Evolutionary conservation across 1,284 basidiomycete species (phyloP).

Genomic region (Earliella scabrosa): DNA sequence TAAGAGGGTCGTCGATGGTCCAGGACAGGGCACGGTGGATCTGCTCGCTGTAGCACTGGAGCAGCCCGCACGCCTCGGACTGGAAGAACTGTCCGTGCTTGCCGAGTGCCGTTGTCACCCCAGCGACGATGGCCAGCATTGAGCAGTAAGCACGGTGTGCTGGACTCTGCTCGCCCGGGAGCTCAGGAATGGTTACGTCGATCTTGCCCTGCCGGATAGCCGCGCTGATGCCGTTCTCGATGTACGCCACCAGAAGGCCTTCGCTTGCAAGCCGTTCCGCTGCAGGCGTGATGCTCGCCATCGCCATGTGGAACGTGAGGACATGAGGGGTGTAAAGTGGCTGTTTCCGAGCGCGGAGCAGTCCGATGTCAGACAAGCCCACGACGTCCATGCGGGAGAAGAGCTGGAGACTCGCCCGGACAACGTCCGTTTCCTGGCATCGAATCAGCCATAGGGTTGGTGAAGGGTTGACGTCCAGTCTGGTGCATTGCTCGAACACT

Average conservation of each 20-base stretch:
- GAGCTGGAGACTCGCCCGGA: constrained; percentile 78
- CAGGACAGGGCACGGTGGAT: constrained; percentile 78
- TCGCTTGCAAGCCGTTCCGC: constrained; percentile 88
- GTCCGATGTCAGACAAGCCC: constrained; percentile 64
- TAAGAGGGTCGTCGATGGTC: constrained; percentile 78
- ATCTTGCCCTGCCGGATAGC: constrained; percentile 78
- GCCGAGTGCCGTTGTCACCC: constrained; percentile 69
- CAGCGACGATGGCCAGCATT: constrained; percentile 83
- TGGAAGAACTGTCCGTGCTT: constrained; percentile 84
- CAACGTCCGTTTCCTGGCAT: constrained; percentile 83
- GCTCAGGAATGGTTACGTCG: constrained; percentile 67
- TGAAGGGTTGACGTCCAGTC: constrained; percentile 66
- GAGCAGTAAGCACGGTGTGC: constrained; percentile 84
- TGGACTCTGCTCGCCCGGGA: constrained; percentile 75
- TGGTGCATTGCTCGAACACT: constrained; percentile 82
- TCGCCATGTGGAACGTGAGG: constrained; percentile 83
- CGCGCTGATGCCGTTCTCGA: constrained; percentile 79
- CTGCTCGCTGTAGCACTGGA: constrained; percentile 85
- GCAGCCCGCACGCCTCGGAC: constrained; percentile 83
- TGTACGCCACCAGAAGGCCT: constrained; percentile 82
- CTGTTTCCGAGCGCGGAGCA: constrained; percentile 63
- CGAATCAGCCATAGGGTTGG: constrained; percentile 77
- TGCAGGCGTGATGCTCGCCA: constrained; percentile 77
- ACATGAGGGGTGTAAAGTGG: constrained; percentile 77
- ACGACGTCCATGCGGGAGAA: constrained; percentile 71